Percentiles rank a stretch among this genome's conserved stretches.
Conservation (phyloP, 805 yeast genomes). For the Kodamaea laetipori region DNA sequence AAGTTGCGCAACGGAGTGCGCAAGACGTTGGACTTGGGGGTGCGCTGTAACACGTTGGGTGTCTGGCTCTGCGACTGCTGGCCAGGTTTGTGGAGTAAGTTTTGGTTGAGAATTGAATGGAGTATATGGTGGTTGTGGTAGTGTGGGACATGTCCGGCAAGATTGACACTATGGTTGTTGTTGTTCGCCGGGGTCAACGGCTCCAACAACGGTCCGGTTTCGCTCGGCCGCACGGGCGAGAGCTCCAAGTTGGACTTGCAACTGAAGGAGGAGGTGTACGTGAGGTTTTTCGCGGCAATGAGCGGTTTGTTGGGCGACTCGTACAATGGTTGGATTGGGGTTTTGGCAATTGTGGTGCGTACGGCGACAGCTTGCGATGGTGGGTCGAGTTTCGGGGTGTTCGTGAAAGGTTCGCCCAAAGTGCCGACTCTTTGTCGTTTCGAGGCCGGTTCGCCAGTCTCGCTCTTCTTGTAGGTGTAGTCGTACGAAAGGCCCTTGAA, state of each 20-base stretch:
- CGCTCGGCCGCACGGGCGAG: conserved; percentile 58
- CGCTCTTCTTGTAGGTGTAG: conserved; percentile 11
- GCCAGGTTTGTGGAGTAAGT: conserved; percentile 21
- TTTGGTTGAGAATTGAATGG: conserved; percentile 16
- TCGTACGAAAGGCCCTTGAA: conserved; percentile 10
- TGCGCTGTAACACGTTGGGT: conserved; percentile 15
- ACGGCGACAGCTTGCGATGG: conserved; percentile 20
- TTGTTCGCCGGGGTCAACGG: conserved; percentile 59
- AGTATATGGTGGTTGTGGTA: conserved; percentile 14
- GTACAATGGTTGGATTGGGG: conserved; percentile 3
- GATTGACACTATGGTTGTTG: conserved; percentile 14
- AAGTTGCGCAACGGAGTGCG: conserved; percentile 40
- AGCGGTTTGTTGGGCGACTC: conserved; percentile 44
- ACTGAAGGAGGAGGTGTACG: conserved; percentile 66
- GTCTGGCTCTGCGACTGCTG: conserved; percentile 7
- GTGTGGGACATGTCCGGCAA: conserved; percentile 9
- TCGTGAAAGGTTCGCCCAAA: conserved; percentile 16
- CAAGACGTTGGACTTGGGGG: conserved; percentile 33
- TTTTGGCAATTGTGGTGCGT: conserved; percentile 23
- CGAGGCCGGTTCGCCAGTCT: conserved; percentile 5
- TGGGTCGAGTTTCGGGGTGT: conserved; percentile 11
- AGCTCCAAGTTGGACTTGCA: conserved; percentile 65
- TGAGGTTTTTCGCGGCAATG: conserved; percentile 43
- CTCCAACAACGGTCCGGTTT: conserved; percentile 66
- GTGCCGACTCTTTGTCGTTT: conserved; percentile 4